Base-by-base conservation (phyloP, 2,329 filamentous ascomycete genomes). In the Lachnellula willkommii region DNA sequence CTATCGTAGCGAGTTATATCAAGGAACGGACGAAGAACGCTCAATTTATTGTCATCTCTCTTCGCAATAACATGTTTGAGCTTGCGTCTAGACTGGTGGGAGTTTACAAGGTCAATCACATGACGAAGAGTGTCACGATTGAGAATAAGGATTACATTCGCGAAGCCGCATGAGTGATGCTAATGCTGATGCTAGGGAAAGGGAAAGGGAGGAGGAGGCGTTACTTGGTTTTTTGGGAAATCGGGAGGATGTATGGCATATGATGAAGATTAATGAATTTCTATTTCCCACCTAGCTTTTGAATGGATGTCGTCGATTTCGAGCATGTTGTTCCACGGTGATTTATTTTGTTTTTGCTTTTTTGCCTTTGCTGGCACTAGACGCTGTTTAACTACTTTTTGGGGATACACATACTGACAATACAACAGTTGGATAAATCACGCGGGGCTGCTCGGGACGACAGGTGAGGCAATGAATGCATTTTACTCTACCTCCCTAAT, bases 41-140 rank as follows among this genome's bases (percentile, higher is more conserved):
- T 1, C 94, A 99, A 71, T 99, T 99, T 72, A 94, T 99, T 66
- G 94, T 99, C 69, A 99, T 99, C 69, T 96, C 91, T 15, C 79
- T 99, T 67, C 82, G 94, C 68, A 99, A 99, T 75, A 99, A 99
- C 78, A 99, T 99, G 94, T 99, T 99, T 73, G 94, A 99, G 78
- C 84, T 99, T 61, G 93, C 95, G n/a, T 85, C 90, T 56, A 83
- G 95, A 54, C 81, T 99, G 57, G 91, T 99, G 14, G 95, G 95
- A 64, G 94, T 99, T 54, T 99, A 99, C 79, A 99, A 99, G 79
- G 94, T 99, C 71, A 97, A 95, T 74, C 93, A 99, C 73, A 99
- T 97, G 85, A 94, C 89, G 59, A 94, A 93, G 82, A 92, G 88
- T 72, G 89, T 94, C 22, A 91, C 89, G 52, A 90, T 94, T 60